phyloP scores from a whole-genome alignment of 495 filamentous ascomycete species.

The Trichoderma gamsii region DNA sequence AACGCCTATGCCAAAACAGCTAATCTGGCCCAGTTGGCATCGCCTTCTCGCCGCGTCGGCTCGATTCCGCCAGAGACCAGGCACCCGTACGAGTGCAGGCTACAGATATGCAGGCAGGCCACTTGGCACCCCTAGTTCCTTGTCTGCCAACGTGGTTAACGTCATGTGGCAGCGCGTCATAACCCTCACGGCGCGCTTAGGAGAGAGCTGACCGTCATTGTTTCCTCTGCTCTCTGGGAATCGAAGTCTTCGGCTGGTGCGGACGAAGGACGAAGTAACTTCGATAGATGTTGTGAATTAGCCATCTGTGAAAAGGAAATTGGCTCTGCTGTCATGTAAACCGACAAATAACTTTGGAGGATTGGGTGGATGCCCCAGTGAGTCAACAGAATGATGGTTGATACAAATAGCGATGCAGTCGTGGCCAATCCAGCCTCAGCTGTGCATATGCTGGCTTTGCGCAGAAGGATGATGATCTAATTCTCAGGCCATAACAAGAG shows the following conservation, averaged over 20 bases:
- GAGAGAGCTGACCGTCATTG: constrained; percentile 5
- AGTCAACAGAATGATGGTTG: not conserved
- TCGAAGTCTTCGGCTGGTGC: not conserved
- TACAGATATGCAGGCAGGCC: constrained; percentile 12
- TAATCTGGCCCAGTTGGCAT: constrained; percentile 11
- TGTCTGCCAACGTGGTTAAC: constrained; percentile 11
- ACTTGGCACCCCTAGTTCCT: constrained; percentile 14
- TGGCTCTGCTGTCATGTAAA: not conserved
- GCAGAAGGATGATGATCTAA: not conserved
- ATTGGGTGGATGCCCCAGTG: not conserved
- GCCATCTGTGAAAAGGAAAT: not conserved
- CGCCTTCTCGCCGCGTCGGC: constrained; percentile 12
- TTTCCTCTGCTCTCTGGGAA: not conserved
- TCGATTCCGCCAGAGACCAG: constrained; percentile 14
- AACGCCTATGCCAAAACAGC: constrained; percentile 2
- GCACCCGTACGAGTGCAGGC: constrained; percentile 7
- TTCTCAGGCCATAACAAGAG: not conserved
- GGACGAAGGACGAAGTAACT: not conserved
- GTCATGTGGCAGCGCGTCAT: constrained; percentile 14
- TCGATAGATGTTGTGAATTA: not conserved
- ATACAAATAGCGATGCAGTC: not conserved
- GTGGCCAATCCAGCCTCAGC: not conserved
- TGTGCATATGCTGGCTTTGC: not conserved
- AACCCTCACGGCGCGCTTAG: constrained; percentile 1
- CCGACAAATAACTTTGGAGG: not conserved